Conservation (phyloP, 1,284 basidiomycete genomes). For the Grifola frondosa region DNA sequence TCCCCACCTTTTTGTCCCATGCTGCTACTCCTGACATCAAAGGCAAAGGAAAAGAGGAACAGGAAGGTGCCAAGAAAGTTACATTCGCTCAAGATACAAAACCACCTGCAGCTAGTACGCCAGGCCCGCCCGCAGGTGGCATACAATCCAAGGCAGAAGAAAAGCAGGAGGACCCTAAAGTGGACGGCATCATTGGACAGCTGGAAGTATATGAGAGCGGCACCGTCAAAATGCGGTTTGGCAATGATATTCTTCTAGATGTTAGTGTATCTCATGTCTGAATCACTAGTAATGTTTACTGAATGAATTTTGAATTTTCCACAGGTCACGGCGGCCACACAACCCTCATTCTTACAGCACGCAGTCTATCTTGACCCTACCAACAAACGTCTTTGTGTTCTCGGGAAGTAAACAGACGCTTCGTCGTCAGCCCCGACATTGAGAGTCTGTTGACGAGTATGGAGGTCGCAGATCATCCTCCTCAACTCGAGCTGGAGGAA, state of each 20-base stretch:
- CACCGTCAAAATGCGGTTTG: conserved; percentile 82
- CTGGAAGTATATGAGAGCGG: conserved; percentile 84
- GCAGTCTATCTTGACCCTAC: conserved; percentile 72
- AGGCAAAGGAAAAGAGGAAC: conserved; percentile 34
- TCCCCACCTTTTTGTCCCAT: conserved; percentile 68
- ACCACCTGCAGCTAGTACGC: conserved; percentile 30
- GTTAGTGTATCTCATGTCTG: conserved; percentile 44
- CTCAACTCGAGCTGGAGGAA: conserved; percentile 39
- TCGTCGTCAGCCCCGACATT: conserved; percentile 84
- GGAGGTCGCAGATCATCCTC: conserved; percentile 49
- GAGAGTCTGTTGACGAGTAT: conserved; percentile 75
- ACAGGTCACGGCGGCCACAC: conserved; percentile 82
- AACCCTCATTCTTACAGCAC: conserved; percentile 88
- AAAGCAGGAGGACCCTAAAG: conserved; percentile 35
- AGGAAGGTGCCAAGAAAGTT: conserved; percentile 41
- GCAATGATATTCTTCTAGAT: conserved; percentile 78
- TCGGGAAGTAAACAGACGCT: conserved; percentile 89
- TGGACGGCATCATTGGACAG: conserved; percentile 81
- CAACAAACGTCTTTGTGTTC: conserved; percentile 61
- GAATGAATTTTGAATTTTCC: conserved; percentile 3
- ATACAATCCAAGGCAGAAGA: conserved; percentile 23
- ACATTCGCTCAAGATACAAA: conserved; percentile 65
- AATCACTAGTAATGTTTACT: background rate
- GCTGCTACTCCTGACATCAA: conserved; percentile 28
- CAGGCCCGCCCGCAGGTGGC: conserved; percentile 30